Evolutionary conservation across 495 filamentous ascomycete species (phyloP).

Genomic region (Xylaria castorea): DNA sequence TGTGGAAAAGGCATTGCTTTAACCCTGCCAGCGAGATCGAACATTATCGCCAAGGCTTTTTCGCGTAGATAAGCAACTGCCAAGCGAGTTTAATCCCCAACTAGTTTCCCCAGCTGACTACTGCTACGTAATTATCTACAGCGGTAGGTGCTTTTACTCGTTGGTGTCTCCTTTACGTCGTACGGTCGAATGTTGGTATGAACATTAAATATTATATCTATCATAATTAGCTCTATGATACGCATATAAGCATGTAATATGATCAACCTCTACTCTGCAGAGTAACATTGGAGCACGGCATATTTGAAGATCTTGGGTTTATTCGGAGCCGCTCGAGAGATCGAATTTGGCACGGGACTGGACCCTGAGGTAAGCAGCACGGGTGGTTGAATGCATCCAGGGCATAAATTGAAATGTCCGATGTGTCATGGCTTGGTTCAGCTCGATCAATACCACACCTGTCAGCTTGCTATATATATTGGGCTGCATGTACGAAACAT

Average conservation of each 20-base stretch:
- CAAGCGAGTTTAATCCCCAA: background rate
- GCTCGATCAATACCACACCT: constrained; percentile 6
- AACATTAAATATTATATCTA: background rate
- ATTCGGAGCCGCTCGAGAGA: background rate
- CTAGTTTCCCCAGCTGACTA: background rate
- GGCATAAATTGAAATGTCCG: constrained; percentile 15
- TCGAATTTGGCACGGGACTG: background rate
- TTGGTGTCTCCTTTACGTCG: background rate
- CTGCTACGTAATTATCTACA: background rate
- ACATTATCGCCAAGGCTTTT: background rate
- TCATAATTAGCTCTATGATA: background rate
- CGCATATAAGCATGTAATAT: background rate
- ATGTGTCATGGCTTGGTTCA: constrained; percentile 9
- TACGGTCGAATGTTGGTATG: background rate
- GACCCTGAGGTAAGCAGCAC: background rate
- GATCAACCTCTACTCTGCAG: background rate
- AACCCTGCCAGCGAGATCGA: background rate
- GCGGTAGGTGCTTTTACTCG: background rate
- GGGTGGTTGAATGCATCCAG: background rate
- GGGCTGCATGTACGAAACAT: background rate
- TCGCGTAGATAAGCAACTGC: background rate
- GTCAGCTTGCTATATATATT: constrained; percentile 18
- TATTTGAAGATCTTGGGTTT: constrained; percentile 9
- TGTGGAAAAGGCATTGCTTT: no score
- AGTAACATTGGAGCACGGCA: background rate